Conservation (phyloP, 257 asterid species). For the Solanum ossicruentum region DNA sequence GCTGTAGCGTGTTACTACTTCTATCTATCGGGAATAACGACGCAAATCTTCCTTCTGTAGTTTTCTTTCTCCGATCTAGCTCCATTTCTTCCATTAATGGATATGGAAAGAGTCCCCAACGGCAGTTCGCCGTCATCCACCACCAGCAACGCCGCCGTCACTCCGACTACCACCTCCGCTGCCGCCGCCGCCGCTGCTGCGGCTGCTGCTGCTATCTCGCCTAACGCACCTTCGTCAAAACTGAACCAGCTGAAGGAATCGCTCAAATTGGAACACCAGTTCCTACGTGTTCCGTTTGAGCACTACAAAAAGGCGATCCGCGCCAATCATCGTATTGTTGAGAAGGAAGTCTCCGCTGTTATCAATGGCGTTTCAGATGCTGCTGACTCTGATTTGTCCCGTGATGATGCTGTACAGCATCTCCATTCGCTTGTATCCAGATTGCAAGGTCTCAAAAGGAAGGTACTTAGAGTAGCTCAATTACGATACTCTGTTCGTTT, state of each 20-base stretch:
- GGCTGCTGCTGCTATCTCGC: background rate
- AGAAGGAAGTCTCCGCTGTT: conserved; percentile 74
- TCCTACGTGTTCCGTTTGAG: conserved; percentile 96
- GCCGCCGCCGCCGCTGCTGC: background rate
- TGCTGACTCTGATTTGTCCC: conserved; percentile 19
- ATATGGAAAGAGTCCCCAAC: conserved; percentile 45
- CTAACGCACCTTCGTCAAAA: conserved; percentile 35
- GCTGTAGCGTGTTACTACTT: background rate
- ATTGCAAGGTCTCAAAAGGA: conserved; percentile 90
- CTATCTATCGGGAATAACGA: background rate
- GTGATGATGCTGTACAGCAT: conserved; percentile 40
- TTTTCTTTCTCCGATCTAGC: background rate
- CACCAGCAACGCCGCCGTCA: background rate
- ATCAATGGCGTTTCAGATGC: conserved; percentile 47
- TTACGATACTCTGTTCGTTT: background rate
- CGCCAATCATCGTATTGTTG: conserved; percentile 74
- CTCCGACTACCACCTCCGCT: background rate
- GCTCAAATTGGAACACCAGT: conserved; percentile 82
- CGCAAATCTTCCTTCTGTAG: background rate
- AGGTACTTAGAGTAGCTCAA: conserved; percentile 26
- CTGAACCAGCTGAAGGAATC: conserved; percentile 50
- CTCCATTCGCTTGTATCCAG: conserved; percentile 20
- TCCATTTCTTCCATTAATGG: conserved; percentile 30
- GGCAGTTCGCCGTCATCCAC: conserved; percentile 27
- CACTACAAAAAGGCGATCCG: conserved; percentile 93